phyloP scores from a whole-genome alignment of 768 basidiomycete species.

The Leccinum subgranulosum region DNA sequence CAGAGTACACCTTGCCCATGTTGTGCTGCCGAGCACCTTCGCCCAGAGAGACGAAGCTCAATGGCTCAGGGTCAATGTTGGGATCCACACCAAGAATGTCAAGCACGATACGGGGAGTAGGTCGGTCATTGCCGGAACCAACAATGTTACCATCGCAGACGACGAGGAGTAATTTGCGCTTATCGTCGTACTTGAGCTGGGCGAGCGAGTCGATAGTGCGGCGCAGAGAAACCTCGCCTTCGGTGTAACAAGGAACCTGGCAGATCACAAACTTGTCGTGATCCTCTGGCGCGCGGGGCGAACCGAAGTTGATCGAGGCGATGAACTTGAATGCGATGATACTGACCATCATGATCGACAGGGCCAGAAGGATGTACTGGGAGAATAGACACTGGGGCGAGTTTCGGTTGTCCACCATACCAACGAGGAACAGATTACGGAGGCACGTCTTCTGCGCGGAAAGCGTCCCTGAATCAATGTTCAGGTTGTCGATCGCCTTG shows the following conservation, averaged over 20 bases:
- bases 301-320: conserved; percentile 82
- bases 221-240: conserved; percentile 83
- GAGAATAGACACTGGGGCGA: conserved; percentile 91
- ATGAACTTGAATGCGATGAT: conserved; percentile 97
- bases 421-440: conserved; percentile 89
- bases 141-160: conserved; percentile 99
- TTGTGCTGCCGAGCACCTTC: conserved; percentile 96
- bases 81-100: conserved; percentile 95
- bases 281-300: conserved; percentile 84
- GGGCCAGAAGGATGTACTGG: conserved; percentile 82
- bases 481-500: conserved; percentile 60
- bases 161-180: conserved; percentile 89
- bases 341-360: conserved; percentile 89
- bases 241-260: conserved; percentile 98
- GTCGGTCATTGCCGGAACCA: conserved; percentile 93
- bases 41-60: conserved; percentile 91
- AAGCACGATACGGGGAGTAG: conserved; percentile 93
- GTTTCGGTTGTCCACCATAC: conserved; percentile 89
- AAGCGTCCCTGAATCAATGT: conserved; percentile 58
- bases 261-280: conserved; percentile 98
- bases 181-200: conserved; percentile 95
- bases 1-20: conserved; percentile 98
- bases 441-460: conserved; percentile 81
- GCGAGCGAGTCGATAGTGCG: conserved; percentile 93
- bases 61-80: conserved; percentile 88